Conservation (phyloP, 495 filamentous ascomycete species). For the Penicillium canariense region DNA sequence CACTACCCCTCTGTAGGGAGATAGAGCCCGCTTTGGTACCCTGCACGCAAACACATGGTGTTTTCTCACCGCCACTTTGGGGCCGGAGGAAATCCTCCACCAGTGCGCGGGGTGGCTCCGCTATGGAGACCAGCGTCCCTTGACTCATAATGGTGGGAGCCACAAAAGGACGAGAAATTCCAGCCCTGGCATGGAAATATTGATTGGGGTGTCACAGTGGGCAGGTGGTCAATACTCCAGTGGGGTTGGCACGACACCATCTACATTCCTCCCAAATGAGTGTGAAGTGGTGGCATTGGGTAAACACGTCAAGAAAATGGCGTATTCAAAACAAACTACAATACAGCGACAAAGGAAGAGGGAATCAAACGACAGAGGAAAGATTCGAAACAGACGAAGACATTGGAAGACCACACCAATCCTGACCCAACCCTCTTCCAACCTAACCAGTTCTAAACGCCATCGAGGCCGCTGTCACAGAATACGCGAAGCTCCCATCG, state of each 20-base stretch:
- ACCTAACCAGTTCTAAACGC: slow-evolving; percentile 6
- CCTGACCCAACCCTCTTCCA: slow-evolving; percentile 5
- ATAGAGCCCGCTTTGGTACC: slow-evolving; percentile 3
- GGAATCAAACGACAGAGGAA: slow-evolving; percentile 12
- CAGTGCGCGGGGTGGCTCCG: slow-evolving; percentile 14
- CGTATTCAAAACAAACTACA: slow-evolving; percentile 13
- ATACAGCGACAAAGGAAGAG: slow-evolving; percentile 21
- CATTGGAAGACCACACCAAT: slow-evolving; percentile 2
- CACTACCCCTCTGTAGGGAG: slow-evolving; percentile 1
- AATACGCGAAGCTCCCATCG: background rate
- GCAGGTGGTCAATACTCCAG: background rate
- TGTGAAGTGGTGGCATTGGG: background rate
- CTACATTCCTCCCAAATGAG: background rate
- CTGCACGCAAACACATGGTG: slow-evolving; percentile 11
- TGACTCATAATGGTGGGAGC: slow-evolving; percentile 3
- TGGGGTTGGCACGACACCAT: background rate
- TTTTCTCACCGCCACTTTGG: slow-evolving; percentile 32
- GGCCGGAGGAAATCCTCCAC: background rate
- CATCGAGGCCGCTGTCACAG: background rate
- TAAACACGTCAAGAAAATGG: background rate
- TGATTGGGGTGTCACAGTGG: background rate
- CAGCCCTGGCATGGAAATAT: background rate
- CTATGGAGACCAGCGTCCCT: slow-evolving; percentile 11
- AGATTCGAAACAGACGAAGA: slow-evolving; percentile 8
- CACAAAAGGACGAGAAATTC: background rate